Conservation (phyloP, 257 asterid species). For the Paulownia fortunei region DNA sequence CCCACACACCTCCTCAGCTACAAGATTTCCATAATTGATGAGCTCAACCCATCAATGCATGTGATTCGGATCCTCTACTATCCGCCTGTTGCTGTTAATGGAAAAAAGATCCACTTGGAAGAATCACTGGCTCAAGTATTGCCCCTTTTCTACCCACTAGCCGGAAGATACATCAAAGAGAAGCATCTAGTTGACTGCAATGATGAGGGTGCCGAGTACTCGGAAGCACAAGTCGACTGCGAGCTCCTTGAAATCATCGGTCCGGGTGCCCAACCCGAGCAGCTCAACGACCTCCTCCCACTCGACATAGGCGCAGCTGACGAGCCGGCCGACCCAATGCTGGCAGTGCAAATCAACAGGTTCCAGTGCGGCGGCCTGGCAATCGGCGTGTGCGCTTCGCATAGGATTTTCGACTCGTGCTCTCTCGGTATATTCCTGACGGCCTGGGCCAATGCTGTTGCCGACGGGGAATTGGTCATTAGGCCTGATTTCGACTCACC, state of each 20-base stretch:
- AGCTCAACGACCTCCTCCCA: conserved; percentile 16
- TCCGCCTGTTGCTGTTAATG: neutral
- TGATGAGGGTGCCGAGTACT: conserved; percentile 19
- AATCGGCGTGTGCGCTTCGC: conserved; percentile 6
- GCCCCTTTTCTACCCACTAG: conserved; percentile 12
- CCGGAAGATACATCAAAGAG: conserved; percentile 16
- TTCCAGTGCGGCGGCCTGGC: conserved; percentile 22
- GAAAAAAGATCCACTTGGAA: neutral
- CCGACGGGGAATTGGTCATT: neutral
- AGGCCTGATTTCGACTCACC: conserved; percentile 15
- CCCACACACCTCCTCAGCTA: neutral
- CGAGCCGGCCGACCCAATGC: neutral
- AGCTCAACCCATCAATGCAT: neutral
- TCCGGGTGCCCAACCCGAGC: neutral
- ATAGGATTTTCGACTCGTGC: conserved; percentile 15
- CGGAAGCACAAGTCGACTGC: neutral
- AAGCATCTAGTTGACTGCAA: neutral
- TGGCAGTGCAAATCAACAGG: conserved; percentile 17
- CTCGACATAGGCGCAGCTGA: neutral
- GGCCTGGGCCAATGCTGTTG: conserved; percentile 14
- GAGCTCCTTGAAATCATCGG: neutral
- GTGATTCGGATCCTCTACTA: conserved; percentile 20
- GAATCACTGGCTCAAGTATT: conserved; percentile 1
- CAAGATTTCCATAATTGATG: conserved; percentile 3
- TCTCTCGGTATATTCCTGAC: conserved; percentile 16